These are phyloP conservation scores for Venturia nashicola DNA, from an alignment of 2,329 filamentous ascomycete genomes.

Conservation along the genomic window DNA sequence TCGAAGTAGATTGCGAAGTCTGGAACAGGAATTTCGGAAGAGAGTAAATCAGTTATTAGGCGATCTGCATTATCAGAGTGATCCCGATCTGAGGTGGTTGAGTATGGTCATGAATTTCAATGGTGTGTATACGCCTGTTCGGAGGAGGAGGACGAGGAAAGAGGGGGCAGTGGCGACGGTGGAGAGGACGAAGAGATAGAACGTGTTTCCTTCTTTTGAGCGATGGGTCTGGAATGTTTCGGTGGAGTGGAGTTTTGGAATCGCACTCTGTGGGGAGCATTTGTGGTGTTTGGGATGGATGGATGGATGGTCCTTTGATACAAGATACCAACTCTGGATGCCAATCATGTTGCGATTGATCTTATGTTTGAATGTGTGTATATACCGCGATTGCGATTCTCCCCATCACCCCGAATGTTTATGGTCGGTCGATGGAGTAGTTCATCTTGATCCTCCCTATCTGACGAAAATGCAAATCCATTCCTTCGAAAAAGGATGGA, in stretches of 20 bases:
- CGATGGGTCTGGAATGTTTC: not conserved
- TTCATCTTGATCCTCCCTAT: too few relatives aligned
- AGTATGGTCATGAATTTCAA: conserved; percentile 99
- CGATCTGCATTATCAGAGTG: conserved; percentile 83
- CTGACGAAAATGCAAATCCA: too few relatives aligned
- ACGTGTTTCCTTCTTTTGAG: not conserved
- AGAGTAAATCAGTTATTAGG: conserved; percentile 73
- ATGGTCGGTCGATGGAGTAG: too few relatives aligned
- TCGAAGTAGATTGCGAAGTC: conserved; percentile 56
- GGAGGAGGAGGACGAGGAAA: conserved; percentile 36
- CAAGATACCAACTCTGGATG: too few relatives aligned
- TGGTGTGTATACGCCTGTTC: conserved; percentile 76
- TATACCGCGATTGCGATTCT: too few relatives aligned
- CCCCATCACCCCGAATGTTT: too few relatives aligned
- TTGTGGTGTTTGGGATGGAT: not conserved
- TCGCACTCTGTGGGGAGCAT: not conserved
- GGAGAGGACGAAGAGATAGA: not conserved
- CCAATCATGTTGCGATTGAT: too few relatives aligned
- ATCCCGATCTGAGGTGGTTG: conserved; percentile 89
- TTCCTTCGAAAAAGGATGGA: too few relatives aligned
- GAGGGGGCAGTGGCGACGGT: not conserved
- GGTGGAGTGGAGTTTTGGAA: not conserved
- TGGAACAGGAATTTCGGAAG: conserved; percentile 64
- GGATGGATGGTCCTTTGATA: too few relatives aligned
- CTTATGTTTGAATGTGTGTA: too few relatives aligned